These are phyloP conservation scores for Gentiana macrophylla DNA, from an alignment of 257 asterid genomes.

Conservation along the genomic window DNA sequence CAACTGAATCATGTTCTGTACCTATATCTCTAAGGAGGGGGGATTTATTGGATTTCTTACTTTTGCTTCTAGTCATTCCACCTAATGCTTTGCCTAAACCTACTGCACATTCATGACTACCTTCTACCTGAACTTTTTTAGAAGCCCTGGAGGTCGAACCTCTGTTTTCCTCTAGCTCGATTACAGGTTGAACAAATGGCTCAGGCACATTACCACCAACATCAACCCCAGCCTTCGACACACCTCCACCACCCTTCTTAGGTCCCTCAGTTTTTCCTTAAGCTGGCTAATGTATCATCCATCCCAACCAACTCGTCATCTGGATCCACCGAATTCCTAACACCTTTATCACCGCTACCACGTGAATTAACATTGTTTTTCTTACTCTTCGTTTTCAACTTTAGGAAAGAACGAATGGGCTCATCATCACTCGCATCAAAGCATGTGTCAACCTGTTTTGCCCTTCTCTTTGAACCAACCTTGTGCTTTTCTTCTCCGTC, in stretches of 20 bases:
- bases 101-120: slow-evolving; percentile 24
- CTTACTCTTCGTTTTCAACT: slow-evolving; percentile 58
- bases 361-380: slow-evolving; percentile 39
- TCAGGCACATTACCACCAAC: slow-evolving; percentile 17
- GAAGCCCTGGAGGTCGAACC: slow-evolving; percentile 21
- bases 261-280: slow-evolving; percentile 77
- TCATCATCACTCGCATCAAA: slow-evolving; percentile 71
- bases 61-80: slow-evolving; percentile 26
- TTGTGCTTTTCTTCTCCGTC: slow-evolving; percentile 43
- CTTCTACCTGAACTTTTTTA: slow-evolving; percentile 19
- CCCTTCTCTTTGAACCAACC: slow-evolving; percentile 44
- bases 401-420: slow-evolving; percentile 68
- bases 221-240: slow-evolving; percentile 18
- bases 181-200: slow-evolving; percentile 21
- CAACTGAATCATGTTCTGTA: slow-evolving; percentile 15
- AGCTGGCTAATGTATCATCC: slow-evolving; percentile 89
- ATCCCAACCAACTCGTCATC: slow-evolving; percentile 57
- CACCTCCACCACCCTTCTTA: slow-evolving; percentile 45
- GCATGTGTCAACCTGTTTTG: slow-evolving; percentile 22
- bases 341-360: slow-evolving; percentile 27
- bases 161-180: slow-evolving; percentile 18
- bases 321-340: slow-evolving; percentile 28
- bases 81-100: slow-evolving; percentile 20
- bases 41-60: slow-evolving; percentile 30
- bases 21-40: slow-evolving; percentile 17